phyloP scores from a whole-genome alignment of 495 filamentous ascomycete genomes.

The Rusavskia elegans region DNA sequence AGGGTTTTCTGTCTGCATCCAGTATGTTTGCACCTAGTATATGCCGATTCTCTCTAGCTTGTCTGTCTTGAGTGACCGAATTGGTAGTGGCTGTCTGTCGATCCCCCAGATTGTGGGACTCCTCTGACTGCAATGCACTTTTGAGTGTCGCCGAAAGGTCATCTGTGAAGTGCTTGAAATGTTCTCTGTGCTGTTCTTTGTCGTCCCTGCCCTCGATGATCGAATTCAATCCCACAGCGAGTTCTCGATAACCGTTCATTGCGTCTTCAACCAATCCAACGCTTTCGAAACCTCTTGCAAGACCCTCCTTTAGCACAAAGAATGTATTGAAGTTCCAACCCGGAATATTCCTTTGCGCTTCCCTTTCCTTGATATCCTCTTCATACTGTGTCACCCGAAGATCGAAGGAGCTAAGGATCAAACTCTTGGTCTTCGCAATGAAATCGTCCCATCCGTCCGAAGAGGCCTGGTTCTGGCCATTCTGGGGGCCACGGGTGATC shows the following conservation, averaged over 20 bases:
- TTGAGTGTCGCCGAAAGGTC: slow-evolving; percentile 47
- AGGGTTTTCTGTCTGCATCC: slow-evolving; percentile 59
- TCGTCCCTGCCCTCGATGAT: slow-evolving; percentile 43
- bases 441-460: slow-evolving; percentile 68
- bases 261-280: slow-evolving; percentile 94
- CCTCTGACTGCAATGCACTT: slow-evolving; percentile 19
- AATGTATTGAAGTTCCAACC: slow-evolving; percentile 99
- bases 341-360: slow-evolving; percentile 71
- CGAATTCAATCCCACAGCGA: slow-evolving; percentile 68
- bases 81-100: neutral
- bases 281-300: slow-evolving; percentile 87
- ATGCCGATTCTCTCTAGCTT: slow-evolving; percentile 9
- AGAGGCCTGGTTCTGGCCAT: slow-evolving; percentile 38
- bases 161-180: slow-evolving; percentile 52
- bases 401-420: slow-evolving; percentile 83
- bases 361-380: slow-evolving; percentile 89
- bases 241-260: slow-evolving; percentile 80
- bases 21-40: slow-evolving; percentile 40
- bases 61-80: slow-evolving; percentile 1
- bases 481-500: slow-evolving; percentile 16
- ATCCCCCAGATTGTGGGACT: slow-evolving; percentile 13
- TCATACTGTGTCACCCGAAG: slow-evolving; percentile 85
- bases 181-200: slow-evolving; percentile 43
- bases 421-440: slow-evolving; percentile 67
- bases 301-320: slow-evolving; percentile 90